Conservation (phyloP, 805 yeast genomes). For the Candida argentea region DNA sequence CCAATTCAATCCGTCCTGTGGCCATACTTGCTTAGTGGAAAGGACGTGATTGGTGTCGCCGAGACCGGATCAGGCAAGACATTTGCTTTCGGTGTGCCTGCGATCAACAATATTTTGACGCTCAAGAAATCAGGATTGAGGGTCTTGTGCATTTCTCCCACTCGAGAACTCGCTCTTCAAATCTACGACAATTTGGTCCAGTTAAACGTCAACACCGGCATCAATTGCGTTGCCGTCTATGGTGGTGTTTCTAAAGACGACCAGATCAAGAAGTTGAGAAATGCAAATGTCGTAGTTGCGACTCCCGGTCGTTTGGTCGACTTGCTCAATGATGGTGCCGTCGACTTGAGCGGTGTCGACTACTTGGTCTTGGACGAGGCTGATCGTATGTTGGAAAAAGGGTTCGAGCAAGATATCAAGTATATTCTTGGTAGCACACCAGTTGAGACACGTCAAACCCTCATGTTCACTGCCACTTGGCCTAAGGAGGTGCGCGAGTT, state of each 20-base stretch:
- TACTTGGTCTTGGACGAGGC: constrained; percentile 94
- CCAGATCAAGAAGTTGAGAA: constrained; percentile 62
- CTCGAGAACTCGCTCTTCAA: constrained; percentile 95
- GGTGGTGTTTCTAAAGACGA: constrained; percentile 98
- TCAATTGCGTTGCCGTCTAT: constrained; percentile 76
- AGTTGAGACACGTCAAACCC: constrained; percentile 58
- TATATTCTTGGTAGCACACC: constrained; percentile 59
- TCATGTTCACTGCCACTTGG: constrained; percentile 99
- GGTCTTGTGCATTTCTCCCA: constrained; percentile 87
- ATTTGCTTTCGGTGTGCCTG: constrained; percentile 95
- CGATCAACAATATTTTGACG: constrained; percentile 59
- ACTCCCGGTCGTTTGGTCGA: constrained; percentile 98
- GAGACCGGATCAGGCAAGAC: constrained; percentile 99
- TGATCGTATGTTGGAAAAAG: constrained; percentile 97
- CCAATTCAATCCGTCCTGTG: constrained; percentile 93
- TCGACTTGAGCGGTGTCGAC: constrained; percentile 54
- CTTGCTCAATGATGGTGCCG: constrained; percentile 79
- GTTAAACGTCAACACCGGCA: constrained; percentile 49
- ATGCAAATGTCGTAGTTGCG: constrained; percentile 78
- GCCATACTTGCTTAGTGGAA: constrained; percentile 74
- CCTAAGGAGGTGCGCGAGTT: constrained; percentile 96
- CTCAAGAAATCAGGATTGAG: constrained; percentile 43
- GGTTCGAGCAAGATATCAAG: constrained; percentile 94
- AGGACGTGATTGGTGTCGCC: constrained; percentile 94
- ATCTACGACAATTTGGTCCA: constrained; percentile 72